A percentile compares a stretch with the other conserved stretches of the same genome.
Conservation (phyloP, 1,139 yeast genomes). For the Protomyces arabidopsidicola region DNA sequence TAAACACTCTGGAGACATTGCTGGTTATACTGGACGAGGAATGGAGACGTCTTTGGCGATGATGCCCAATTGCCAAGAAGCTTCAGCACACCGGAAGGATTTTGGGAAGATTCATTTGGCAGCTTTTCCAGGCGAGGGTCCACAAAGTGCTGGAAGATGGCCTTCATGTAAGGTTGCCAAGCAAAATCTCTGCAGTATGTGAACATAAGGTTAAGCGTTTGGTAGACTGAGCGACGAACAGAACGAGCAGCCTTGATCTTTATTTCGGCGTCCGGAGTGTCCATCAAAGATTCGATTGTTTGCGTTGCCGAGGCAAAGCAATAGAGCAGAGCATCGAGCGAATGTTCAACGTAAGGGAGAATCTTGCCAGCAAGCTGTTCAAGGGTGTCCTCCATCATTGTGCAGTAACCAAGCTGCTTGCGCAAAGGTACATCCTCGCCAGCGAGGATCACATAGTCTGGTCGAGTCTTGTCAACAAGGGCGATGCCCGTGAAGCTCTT, state of each 20-base stretch:
- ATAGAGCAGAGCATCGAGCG: constrained; percentile 59
- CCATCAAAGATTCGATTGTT: constrained; percentile 9
- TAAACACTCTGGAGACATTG: constrained; percentile 51
- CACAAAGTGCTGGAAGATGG: constrained; percentile 55
- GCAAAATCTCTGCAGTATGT: constrained; percentile 39
- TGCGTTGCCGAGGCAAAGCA: constrained; percentile 51
- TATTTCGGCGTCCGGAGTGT: constrained; percentile 20
- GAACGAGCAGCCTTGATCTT: constrained; percentile 35
- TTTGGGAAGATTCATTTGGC: constrained; percentile 73
- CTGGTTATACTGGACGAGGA: constrained; percentile 53
- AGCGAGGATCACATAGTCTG: neutral
- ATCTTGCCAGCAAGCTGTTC: constrained; percentile 59
- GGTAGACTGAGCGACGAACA: constrained; percentile 39
- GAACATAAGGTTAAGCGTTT: constrained; percentile 39
- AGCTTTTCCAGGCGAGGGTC: constrained; percentile 62
- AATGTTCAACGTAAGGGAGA: constrained; percentile 48
- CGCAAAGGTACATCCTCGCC: constrained; percentile 41
- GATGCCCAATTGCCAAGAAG: constrained; percentile 64
- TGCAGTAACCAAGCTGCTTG: constrained; percentile 65
- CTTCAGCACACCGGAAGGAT: constrained; percentile 70
- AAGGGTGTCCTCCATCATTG: constrained; percentile 60
- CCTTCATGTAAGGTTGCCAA: constrained; percentile 56
- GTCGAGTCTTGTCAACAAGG: constrained; percentile 39
- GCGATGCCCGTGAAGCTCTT: constrained; percentile 48
- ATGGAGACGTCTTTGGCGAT: constrained; percentile 47